Conservation (phyloP, 2,329 filamentous ascomycete genomes). For the Diaporthe aspalathi region DNA sequence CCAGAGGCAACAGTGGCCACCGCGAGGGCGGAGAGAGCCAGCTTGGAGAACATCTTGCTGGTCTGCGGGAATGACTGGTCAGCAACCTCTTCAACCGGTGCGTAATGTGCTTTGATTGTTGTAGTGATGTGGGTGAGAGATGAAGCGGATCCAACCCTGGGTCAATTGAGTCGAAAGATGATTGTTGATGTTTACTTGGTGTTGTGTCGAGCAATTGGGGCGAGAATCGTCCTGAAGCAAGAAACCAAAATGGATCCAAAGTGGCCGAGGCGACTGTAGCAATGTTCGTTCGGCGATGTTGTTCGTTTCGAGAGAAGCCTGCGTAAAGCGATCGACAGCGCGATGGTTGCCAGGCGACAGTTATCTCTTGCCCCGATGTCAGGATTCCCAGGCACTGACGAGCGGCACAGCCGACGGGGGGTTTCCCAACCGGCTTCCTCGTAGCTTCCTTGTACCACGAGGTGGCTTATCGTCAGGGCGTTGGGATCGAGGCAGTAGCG, state of each 20-base stretch:
- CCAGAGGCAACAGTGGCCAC: conserved; percentile 53
- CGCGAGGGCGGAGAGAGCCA: conserved; percentile 55
- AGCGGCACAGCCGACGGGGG: conserved; percentile 1
- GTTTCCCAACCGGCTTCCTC: background rate
- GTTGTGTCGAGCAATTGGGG: conserved; percentile 24
- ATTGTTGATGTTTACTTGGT: conserved; percentile 36
- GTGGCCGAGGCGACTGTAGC: conserved; percentile 21
- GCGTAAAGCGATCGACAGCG: background rate
- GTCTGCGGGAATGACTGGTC: conserved; percentile 41
- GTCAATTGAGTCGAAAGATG: conserved; percentile 21
- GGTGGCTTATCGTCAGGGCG: background rate
- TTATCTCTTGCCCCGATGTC: background rate
- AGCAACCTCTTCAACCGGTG: conserved; percentile 27
- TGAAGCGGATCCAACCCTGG: background rate
- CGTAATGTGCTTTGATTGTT: background rate
- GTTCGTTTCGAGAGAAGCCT: conserved; percentile 31
- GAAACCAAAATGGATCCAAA: conserved; percentile 17
- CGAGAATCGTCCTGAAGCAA: background rate
- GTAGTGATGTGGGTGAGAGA: background rate
- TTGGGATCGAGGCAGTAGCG: conserved; percentile 1
- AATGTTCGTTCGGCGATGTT: conserved; percentile 35
- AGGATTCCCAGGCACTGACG: background rate
- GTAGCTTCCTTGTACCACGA: conserved; percentile 15
- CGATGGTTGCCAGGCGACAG: conserved; percentile 1
- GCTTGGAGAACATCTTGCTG: conserved; percentile 57